Evolutionary conservation across 108 stramenopile genomes (phyloP), one percentile per base, ranked within the genome.

Genomic region (Aurantiochytrium sp.): DNA sequence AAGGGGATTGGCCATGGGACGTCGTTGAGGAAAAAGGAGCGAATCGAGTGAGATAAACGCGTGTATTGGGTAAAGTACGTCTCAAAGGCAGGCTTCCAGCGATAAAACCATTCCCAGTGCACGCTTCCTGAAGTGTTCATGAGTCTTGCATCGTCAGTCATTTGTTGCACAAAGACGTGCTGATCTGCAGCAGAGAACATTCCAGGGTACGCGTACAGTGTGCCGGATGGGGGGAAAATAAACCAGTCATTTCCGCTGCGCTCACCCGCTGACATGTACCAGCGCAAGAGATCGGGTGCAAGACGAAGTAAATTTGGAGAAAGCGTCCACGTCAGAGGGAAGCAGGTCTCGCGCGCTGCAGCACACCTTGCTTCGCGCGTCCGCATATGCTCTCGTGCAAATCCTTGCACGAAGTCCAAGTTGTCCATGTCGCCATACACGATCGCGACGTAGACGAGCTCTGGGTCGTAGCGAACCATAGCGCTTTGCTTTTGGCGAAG

Each of bases 351-450:
- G 29, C 59, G 43, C 14, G 57, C 72, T 21, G 29, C 5, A 5
- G 29, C 44, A 53, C 88, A 90, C 47, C 87, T 47, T 18, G 23
- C 47, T 14, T 45, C 55, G 44, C 87, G 87, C 58, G 23, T 21
- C 14, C 47, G 60, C 88, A 72, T 88, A 29, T 58, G 58, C 4
- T 58, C 1, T 5, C 71, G 44, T 5, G 35, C 21, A 51, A 58
- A n/a, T 10, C 44, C 43, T 28, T 88, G 60, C 44, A 90, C 8
- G 25, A 89, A 64, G 29, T 23, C 25, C 8, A 90, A 42, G 90
- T 90, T 90, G 59, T 90, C 90, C 19, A 88, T 60, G 42, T 90
- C 90, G 4, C 90, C 90, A 42, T 88, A 16, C 4, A 87, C 25
- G 59, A 90, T 23, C 16, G 88, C 69, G 4, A 90, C 5, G 69